Conservation (phyloP, 2,329 filamentous ascomycete species). For the Colletotrichum tropicicola region DNA sequence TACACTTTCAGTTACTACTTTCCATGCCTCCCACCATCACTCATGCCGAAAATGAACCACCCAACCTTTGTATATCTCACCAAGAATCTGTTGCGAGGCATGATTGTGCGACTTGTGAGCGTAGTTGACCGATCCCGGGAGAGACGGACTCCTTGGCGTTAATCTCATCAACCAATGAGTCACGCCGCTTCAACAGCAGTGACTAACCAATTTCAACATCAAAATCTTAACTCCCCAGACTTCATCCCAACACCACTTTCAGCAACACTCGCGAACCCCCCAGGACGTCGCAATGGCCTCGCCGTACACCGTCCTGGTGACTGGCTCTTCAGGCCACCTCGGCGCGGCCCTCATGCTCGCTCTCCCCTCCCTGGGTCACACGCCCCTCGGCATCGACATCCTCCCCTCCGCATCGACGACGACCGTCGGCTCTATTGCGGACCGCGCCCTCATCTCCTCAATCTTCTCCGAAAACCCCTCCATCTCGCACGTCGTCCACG, state of each 20-base stretch:
- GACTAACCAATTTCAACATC: too few relatives aligned
- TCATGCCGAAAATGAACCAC: too few relatives aligned
- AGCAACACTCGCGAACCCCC: not conserved
- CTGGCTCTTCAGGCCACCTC: slow-evolving; percentile 56
- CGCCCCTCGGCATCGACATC: slow-evolving; percentile 54
- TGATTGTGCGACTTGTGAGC: too few relatives aligned
- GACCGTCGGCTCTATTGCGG: slow-evolving; percentile 45
- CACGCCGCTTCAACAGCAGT: too few relatives aligned
- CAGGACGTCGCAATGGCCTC: not conserved
- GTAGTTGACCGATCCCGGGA: too few relatives aligned
- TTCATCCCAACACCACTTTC: too few relatives aligned
- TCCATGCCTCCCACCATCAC: too few relatives aligned
- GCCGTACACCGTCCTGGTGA: slow-evolving; percentile 48
- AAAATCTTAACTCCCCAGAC: not conserved
- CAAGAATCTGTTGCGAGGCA: too few relatives aligned
- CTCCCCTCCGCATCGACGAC: slow-evolving; percentile 46
- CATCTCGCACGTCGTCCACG: slow-evolving; percentile 52
- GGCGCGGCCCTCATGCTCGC: slow-evolving; percentile 55
- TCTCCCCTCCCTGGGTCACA: slow-evolving; percentile 48
- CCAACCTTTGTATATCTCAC: too few relatives aligned
- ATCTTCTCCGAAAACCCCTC: slow-evolving; percentile 41
- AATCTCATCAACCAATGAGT: too few relatives aligned
- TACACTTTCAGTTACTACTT: too few relatives aligned
- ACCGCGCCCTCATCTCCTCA: slow-evolving; percentile 42
- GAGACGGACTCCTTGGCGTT: too few relatives aligned